Evolutionary conservation across 1,284 basidiomycete genomes (phyloP).

Genomic region (Trichosporon ovoides): DNA sequence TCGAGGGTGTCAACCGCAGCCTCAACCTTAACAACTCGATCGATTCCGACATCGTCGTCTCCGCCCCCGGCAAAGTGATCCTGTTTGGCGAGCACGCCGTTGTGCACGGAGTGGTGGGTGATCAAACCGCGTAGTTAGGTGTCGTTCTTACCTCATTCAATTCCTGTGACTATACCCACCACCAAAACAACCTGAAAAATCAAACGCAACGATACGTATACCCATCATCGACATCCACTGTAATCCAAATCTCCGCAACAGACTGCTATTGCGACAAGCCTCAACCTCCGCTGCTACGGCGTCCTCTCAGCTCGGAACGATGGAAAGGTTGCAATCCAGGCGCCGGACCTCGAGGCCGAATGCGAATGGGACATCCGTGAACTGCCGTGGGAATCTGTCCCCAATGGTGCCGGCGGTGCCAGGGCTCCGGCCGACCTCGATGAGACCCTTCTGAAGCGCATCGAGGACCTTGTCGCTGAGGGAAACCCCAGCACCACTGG

Average conservation of each 20-base stretch:
- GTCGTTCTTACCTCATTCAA: constrained; percentile 4
- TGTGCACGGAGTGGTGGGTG: constrained; percentile 87
- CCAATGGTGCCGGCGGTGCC: constrained; percentile 53
- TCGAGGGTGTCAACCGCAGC: constrained; percentile 34
- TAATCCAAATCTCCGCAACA: constrained; percentile 37
- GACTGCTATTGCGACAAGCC: constrained; percentile 91
- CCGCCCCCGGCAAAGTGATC: constrained; percentile 96
- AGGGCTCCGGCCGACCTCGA: constrained; percentile 64
- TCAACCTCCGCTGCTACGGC: constrained; percentile 92
- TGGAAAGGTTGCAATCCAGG: constrained; percentile 67
- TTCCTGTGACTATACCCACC: constrained; percentile 1
- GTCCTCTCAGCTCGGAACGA: constrained; percentile 70
- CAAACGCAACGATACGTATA: neutral
- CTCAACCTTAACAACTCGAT: constrained; percentile 32
- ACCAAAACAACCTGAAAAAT: neutral
- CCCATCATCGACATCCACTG: constrained; percentile 1
- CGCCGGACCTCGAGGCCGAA: constrained; percentile 76
- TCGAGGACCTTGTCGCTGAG: constrained; percentile 49
- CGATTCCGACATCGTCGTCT: constrained; percentile 63
- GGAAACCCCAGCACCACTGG: constrained; percentile 47
- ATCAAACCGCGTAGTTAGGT: constrained; percentile 11
- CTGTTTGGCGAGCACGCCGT: constrained; percentile 99
- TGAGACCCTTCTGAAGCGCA: constrained; percentile 62
- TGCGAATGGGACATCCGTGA: constrained; percentile 72
- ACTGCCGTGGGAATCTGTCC: constrained; percentile 78